phyloP scores from a whole-genome alignment of 108 stramenopile genomes.

The Mediolabrus comicus region DNA sequence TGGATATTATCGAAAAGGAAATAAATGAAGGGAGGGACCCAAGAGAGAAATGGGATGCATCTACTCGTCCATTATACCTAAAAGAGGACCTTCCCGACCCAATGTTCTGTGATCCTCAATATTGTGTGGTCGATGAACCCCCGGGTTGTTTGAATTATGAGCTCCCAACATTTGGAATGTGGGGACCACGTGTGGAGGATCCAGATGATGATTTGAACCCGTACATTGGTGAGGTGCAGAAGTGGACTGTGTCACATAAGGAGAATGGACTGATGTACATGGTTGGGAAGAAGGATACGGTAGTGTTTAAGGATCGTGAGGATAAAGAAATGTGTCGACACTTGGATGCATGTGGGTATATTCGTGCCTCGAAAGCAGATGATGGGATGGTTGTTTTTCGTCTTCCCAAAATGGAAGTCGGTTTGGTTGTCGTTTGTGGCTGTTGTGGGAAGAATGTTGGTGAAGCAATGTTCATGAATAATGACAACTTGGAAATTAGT shows the following conservation, averaged over 20 bases:
- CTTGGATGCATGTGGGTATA: slow-evolving; percentile 48
- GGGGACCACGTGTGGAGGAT: slow-evolving; percentile 44
- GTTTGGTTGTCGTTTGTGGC: slow-evolving; percentile 46
- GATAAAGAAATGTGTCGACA: slow-evolving; percentile 47
- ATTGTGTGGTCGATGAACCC: slow-evolving; percentile 49
- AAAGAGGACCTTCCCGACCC: slow-evolving; percentile 49
- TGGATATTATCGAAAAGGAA: slow-evolving; percentile 44
- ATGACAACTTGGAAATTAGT: slow-evolving; percentile 29
- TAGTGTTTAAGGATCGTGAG: slow-evolving; percentile 32
- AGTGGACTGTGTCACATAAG: slow-evolving; percentile 46
- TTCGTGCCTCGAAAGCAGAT: slow-evolving; percentile 35
- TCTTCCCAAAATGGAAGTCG: slow-evolving; percentile 53
- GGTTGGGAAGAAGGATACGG: slow-evolving; percentile 33
- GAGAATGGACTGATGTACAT: slow-evolving; percentile 38
- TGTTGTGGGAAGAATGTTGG: slow-evolving; percentile 48
- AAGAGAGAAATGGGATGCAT: slow-evolving; percentile 40
- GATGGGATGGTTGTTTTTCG: slow-evolving; percentile 54
- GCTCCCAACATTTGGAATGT: slow-evolving; percentile 48
- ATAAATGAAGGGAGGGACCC: slow-evolving; percentile 42
- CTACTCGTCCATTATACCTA: slow-evolving; percentile 21
- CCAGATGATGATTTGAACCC: slow-evolving; percentile 47
- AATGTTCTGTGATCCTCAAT: slow-evolving; percentile 36
- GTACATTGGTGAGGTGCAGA: slow-evolving; percentile 40
- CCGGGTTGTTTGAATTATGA: slow-evolving; percentile 57
- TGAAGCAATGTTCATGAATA: slow-evolving; percentile 31